Conservation (phyloP, 2,329 filamentous ascomycete species). For the Bipolaris victoriae region DNA sequence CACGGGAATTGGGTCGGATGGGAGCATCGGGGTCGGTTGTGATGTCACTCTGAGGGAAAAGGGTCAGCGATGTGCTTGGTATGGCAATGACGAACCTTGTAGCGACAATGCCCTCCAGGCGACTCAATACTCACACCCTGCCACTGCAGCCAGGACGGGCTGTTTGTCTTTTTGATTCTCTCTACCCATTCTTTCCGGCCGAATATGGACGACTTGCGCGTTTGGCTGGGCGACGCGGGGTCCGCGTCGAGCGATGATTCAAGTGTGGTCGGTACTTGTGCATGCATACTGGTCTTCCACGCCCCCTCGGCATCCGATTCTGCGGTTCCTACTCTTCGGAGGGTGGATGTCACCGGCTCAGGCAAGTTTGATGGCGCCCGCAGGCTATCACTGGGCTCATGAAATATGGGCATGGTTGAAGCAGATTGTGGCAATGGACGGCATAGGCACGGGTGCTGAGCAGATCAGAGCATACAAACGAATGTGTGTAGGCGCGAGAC, state of each 20-base stretch:
- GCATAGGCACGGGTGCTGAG: slow-evolving; percentile 33
- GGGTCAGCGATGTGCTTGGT: slow-evolving; percentile 22
- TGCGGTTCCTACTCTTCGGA: slow-evolving; percentile 24
- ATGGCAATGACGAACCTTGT: not conserved
- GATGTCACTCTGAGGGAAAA: slow-evolving; percentile 22
- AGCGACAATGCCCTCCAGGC: not conserved
- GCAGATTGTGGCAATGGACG: slow-evolving; percentile 21
- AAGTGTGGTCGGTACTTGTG: slow-evolving; percentile 9
- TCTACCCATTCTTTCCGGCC: slow-evolving; percentile 83
- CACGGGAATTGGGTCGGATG: slow-evolving; percentile 31
- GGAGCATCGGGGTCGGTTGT: slow-evolving; percentile 19
- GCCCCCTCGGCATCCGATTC: slow-evolving; percentile 14
- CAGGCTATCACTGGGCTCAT: slow-evolving; percentile 44
- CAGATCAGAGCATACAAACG: slow-evolving; percentile 14
- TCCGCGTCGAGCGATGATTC: slow-evolving; percentile 15
- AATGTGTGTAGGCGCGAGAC: slow-evolving; percentile 14
- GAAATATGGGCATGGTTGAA: slow-evolving; percentile 49
- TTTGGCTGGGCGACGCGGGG: slow-evolving; percentile 28
- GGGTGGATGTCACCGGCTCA: slow-evolving; percentile 21
- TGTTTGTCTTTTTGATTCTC: slow-evolving; percentile 79
- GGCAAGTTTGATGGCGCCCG: slow-evolving; percentile 27
- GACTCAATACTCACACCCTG: slow-evolving; percentile 57
- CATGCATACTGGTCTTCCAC: slow-evolving; percentile 14
- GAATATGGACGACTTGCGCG: slow-evolving; percentile 36
- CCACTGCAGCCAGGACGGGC: slow-evolving; percentile 70